Percentiles rank a stretch among this genome's conserved stretches.
Conservation (phyloP, 106 monocot genomes). For the Dendrobium chrysotoxum region DNA sequence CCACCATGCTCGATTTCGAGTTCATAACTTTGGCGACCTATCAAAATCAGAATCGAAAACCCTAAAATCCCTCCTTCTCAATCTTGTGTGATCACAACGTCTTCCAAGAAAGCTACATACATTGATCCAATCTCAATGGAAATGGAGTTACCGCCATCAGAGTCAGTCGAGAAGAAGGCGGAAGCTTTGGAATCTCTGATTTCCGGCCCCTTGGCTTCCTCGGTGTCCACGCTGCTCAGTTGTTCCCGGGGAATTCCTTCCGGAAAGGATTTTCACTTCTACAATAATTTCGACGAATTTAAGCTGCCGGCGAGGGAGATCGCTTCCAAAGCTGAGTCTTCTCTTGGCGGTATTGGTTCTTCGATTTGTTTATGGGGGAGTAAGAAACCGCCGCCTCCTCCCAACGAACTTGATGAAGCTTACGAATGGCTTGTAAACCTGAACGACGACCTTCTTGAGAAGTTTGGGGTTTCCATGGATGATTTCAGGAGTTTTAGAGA, state of each 20-base stretch:
- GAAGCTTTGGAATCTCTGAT: conserved; percentile 35
- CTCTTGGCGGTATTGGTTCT: conserved; percentile 23
- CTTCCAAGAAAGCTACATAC: background rate
- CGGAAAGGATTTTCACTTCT: conserved; percentile 71
- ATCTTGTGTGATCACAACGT: background rate
- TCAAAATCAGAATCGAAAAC: background rate
- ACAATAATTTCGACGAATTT: conserved; percentile 61
- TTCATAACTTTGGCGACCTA: background rate
- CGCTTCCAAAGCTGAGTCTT: conserved; percentile 13
- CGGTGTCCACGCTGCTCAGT: conserved; percentile 28
- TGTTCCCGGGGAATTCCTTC: conserved; percentile 45
- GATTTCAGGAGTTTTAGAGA: conserved; percentile 52
- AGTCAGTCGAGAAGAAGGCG: conserved; percentile 28
- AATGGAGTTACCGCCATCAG: conserved; percentile 10
- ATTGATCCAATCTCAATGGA: conserved; percentile 15
- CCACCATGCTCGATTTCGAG: background rate
- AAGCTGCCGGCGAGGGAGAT: conserved; percentile 29
- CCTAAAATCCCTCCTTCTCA: background rate
- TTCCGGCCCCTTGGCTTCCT: conserved; percentile 39
- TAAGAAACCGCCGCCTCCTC: conserved; percentile 14
- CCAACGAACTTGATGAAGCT: conserved; percentile 49
- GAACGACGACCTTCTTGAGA: conserved; percentile 66
- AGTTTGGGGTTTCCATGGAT: conserved; percentile 56
- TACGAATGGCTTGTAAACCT: conserved; percentile 57
- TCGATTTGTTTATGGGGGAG: conserved; percentile 15